A percentile compares a stretch with the other conserved stretches of the same genome.
Conservation (phyloP, 1,284 basidiomycete species). For the Boletellus deceptivus region DNA sequence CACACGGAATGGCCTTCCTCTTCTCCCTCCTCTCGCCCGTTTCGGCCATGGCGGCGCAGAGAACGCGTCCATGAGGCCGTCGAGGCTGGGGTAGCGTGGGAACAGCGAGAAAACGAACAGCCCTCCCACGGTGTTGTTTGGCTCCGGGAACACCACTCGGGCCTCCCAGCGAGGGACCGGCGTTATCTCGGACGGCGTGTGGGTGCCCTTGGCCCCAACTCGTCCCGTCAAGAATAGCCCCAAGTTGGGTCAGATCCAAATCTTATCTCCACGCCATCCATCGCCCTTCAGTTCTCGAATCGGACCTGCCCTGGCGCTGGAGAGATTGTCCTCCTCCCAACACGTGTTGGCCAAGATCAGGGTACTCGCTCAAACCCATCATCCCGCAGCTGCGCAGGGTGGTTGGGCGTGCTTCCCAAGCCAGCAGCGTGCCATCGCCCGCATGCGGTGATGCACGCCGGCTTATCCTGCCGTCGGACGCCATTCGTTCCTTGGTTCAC, state of each 20-base stretch:
- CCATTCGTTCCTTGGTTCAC: not conserved
- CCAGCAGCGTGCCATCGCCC: conserved; percentile 1
- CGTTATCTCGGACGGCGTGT: not conserved
- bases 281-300: conserved; percentile 16
- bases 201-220: conserved; percentile 22
- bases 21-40: not conserved
- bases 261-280: conserved; percentile 21
- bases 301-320: conserved; percentile 14
- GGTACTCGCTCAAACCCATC: conserved; percentile 12
- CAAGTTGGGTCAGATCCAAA: conserved; percentile 19
- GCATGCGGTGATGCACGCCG: conserved; percentile 7
- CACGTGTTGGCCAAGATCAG: conserved; percentile 27
- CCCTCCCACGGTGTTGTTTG: too few species aligned
- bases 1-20: not conserved
- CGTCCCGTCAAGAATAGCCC: not conserved
- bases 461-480: not conserved
- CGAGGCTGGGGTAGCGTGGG: not conserved
- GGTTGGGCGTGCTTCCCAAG: not conserved
- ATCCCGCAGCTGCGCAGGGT: conserved; percentile 10
- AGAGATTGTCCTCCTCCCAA: conserved; percentile 9
- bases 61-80: too few species aligned
- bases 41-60: not conserved
- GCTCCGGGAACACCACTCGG: not conserved
- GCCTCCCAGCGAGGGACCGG: not conserved
- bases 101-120: not conserved